Evolutionary conservation across 2,329 filamentous ascomycete genomes (phyloP).

Genomic region (Coniochaeta sp.): DNA sequence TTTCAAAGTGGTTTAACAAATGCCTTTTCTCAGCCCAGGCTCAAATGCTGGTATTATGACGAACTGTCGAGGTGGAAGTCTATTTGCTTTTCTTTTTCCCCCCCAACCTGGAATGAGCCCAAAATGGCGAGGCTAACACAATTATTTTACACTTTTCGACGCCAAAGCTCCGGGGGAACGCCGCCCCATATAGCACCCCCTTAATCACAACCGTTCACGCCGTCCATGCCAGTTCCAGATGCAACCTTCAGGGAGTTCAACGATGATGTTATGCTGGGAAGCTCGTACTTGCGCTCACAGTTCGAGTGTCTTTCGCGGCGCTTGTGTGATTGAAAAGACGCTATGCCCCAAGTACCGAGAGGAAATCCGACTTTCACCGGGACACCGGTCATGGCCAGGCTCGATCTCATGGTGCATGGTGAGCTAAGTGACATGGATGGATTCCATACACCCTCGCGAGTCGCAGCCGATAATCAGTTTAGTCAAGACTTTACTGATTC

Average conservation of each 20-base stretch:
- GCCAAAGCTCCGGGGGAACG: background rate
- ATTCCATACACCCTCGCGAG: no score
- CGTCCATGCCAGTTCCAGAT: background rate
- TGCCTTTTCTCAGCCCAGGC: no score
- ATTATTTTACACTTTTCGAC: background rate
- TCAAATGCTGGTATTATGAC: no score
- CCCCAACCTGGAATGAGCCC: background rate
- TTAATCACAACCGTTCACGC: background rate
- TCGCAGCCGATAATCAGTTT: no score
- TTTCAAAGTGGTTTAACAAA: no score
- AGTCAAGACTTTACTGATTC: background rate
- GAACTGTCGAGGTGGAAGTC: no score
- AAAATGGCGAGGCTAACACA: background rate
- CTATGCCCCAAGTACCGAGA: background rate
- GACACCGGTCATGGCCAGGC: no score
- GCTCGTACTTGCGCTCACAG: background rate
- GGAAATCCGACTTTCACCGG: background rate
- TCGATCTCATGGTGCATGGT: no score
- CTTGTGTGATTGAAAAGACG: background rate
- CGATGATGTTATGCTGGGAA: background rate
- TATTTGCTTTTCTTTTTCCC: no score
- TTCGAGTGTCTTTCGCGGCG: background rate
- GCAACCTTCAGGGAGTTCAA: background rate
- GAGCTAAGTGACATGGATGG: no score
- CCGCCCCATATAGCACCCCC: background rate